A percentile compares a stretch with the other conserved stretches of the same genome.
Evolutionary conservation across 2,329 filamentous ascomycete species (phyloP).

Genomic region (Colletotrichum sp.): DNA sequence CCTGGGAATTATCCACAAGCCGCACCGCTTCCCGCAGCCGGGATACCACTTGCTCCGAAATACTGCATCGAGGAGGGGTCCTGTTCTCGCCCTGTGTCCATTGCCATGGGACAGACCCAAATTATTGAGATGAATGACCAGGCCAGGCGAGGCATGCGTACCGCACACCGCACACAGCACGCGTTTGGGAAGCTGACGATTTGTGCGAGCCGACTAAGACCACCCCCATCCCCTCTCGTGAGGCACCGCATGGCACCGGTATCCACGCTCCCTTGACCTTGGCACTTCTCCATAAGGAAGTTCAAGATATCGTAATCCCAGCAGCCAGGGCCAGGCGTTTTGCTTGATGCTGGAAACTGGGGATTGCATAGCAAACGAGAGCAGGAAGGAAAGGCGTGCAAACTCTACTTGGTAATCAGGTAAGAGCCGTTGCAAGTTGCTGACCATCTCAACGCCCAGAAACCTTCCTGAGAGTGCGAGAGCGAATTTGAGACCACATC

Average conservation of each 20-base stretch:
- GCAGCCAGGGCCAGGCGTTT: background rate
- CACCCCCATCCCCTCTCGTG: background rate
- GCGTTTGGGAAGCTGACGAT: background rate
- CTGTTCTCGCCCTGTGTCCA: background rate
- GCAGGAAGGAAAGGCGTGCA: background rate
- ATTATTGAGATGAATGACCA: slow-evolving; percentile 3
- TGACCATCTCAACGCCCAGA: background rate
- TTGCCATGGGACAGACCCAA: background rate
- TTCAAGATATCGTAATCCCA: background rate
- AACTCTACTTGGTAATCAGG: background rate
- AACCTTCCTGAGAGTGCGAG: background rate
- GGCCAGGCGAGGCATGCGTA: background rate
- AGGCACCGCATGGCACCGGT: background rate
- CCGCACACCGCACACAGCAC: background rate
- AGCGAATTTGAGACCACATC: background rate
- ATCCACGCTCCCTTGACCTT: background rate
- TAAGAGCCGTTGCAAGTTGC: background rate
- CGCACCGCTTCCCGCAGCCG: background rate
- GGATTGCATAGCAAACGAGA: background rate
- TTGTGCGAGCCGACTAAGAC: background rate
- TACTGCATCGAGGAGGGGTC: background rate
- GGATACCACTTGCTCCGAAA: background rate
- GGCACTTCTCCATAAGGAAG: background rate
- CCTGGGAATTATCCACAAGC: background rate
- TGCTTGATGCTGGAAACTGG: background rate